Evolutionary conservation across 805 yeast genomes (phyloP), one percentile per base, ranked within the genome.

Genomic region (Cyberlindnera amylophila): DNA sequence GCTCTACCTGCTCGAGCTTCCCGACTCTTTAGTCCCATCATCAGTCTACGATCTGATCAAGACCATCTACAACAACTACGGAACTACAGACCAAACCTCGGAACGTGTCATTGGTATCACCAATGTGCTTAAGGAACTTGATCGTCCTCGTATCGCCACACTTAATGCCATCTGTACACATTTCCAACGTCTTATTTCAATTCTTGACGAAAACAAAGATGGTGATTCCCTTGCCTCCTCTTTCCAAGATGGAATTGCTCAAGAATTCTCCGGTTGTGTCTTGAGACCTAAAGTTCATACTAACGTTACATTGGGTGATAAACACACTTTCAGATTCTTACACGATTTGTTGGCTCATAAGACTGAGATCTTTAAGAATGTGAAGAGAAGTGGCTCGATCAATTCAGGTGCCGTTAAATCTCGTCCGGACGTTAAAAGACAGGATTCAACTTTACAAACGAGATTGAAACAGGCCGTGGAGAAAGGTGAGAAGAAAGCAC

Each of bases 161-260:
- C 70, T 87, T 41, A 90, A 84, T 59, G 89, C 90, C 1, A 62
- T 87, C n/a, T 73, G 82, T 30, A 79, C 88, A 2, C 96, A 87
- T 61, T 75, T 87, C 58, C 72, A 74, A 39, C 70, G 95, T 36
- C 64, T 87, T 43, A 74, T 82, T 23, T 62, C 73, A 18, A 74
- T 77, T 26, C 62, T 80, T 58, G 55, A 70, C 58, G 63, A 76
- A 72, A 57, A 69, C 58, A 50, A 74, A 57, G 59, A 65, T 54
- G 57, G 63, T 55, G 52, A 58, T 47, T 40, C 66, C 10, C 42
- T 63, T 12, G 62, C 69, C 0, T 57, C 61, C 0, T 67, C 67
- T 23, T 72, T 76, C 54, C 61, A 58, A 13, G 52, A 53, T 21
- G 65, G 67, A n/a, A 71, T 87, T 19, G 73, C 87, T 5, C 78